Base-by-base conservation (phyloP, 306 rosid genomes). In the Comarum palustre region DNA sequence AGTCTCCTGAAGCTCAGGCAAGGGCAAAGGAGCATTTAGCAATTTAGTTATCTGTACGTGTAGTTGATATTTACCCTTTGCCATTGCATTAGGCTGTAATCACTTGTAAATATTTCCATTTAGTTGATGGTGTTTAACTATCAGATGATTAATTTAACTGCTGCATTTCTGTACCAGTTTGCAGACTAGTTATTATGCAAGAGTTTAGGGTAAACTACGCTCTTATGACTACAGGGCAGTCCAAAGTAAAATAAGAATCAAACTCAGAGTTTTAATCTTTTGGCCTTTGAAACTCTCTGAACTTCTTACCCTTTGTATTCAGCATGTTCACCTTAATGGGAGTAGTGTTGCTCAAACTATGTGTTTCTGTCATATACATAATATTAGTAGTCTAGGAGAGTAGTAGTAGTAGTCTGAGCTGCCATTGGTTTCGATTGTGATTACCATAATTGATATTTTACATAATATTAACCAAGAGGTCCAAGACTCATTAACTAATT, bases 71-170 rank as follows among this genome's bases (percentile, higher is more conserved):
- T 47, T 43, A 58, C 25, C 74, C 19, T 10, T 43, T 42, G 2
- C 58, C 47, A 27, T 57, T 64, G 55, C 62, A 69, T 60, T 54
- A 77, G 34, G 29, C 22, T 36, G 12, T 24, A 59, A 22, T 52
- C 55, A 22, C 34, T 48, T 78, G 80, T 84, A 61, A 66, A 82
- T 77, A 58, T 57, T 61, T 43, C 22, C 11, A 51, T 54, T 75
- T 45, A 50, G 71, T 66, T 66, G 25, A 17, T 5, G 5, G 2
- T 67, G 25, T 41, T 42, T n/a, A 51, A 31, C 17, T 51, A 42
- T 15, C 45, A 22, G 57, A 27, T 45, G 39, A 42, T 67, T 60
- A 60, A 31, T 45, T 25, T 24, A 31, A 24, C 42, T 59, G 20
- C 19, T 31, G 43, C 52, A 76, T 66, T 31, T 14, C 34, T 34